Evolutionary conservation across 345 rosid species (phyloP).

Genomic region (Capsella bursapastoris): DNA sequence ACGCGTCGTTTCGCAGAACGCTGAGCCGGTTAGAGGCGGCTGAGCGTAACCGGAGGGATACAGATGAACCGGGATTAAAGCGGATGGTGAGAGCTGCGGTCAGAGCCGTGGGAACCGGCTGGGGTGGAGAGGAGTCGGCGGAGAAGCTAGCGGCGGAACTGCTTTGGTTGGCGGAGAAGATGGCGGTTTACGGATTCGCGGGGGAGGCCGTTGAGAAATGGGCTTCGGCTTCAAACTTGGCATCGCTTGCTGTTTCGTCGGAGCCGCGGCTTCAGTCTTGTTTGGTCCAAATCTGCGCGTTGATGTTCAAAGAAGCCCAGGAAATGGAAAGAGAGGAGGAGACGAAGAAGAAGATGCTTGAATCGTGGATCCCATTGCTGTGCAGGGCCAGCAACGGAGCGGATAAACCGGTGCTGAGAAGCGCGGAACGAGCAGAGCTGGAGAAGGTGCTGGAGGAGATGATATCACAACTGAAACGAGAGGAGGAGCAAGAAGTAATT

Average conservation of each 20-base stretch:
- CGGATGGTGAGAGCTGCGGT: slow-evolving; percentile 52
- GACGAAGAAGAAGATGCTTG: slow-evolving; percentile 63
- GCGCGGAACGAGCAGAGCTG: slow-evolving; percentile 54
- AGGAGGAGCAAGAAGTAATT: slow-evolving; percentile 71
- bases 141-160: slow-evolving; percentile 90
- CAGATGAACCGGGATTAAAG: slow-evolving; percentile 48
- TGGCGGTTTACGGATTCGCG: slow-evolving; percentile 65
- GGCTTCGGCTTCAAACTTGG: slow-evolving; percentile 83
- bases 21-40: slow-evolving; percentile 60
- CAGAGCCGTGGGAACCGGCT: slow-evolving; percentile 44
- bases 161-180: slow-evolving; percentile 79
- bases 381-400: slow-evolving; percentile 76
- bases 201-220: slow-evolving; percentile 80
- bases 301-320: slow-evolving; percentile 65
- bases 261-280: slow-evolving; percentile 78
- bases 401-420: slow-evolving; percentile 64
- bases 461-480: slow-evolving; percentile 53
- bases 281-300: slow-evolving; percentile 67
- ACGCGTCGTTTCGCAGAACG: slow-evolving; percentile 70
- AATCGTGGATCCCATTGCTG: slow-evolving; percentile 79
- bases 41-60: slow-evolving; percentile 46
- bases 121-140: slow-evolving; percentile 47
- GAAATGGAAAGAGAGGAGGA: slow-evolving; percentile 52
- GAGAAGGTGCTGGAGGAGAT: slow-evolving; percentile 67
- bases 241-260: slow-evolving; percentile 67